Percentiles rank a stretch among this genome's conserved stretches.
Conservation (phyloP, 192 early-diverging fungal species). For the Spizellomyces punctatus region DNA sequence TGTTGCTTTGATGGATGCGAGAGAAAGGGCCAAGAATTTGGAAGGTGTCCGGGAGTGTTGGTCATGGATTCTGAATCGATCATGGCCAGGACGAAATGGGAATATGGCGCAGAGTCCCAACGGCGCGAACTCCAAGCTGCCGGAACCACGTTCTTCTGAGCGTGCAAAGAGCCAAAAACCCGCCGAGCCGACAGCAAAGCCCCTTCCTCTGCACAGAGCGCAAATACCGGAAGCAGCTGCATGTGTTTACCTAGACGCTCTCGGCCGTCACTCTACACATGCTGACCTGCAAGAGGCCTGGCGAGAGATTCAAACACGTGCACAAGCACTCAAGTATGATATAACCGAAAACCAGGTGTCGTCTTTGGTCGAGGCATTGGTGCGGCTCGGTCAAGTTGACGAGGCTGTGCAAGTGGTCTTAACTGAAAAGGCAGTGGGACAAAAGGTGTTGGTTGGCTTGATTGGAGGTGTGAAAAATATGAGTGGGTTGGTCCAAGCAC, state of each 20-base stretch:
- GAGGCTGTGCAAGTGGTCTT: background rate
- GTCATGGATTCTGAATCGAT: no score
- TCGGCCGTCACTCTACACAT: background rate
- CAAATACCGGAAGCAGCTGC: background rate
- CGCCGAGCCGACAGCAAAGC: background rate
- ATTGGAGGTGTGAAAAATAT: background rate
- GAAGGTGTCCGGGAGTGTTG: no score
- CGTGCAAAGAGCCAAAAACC: no score
- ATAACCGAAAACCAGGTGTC: slow-evolving; percentile 2
- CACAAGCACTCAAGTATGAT: background rate
- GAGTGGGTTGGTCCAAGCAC: background rate
- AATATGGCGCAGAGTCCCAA: no score
- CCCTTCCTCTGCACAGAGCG: background rate
- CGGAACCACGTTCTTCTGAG: no score
- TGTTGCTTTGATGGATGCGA: no score
- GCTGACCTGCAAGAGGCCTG: slow-evolving; percentile 6
- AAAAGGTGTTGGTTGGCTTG: background rate
- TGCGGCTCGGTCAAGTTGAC: background rate
- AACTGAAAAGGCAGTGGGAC: background rate
- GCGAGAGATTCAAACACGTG: background rate
- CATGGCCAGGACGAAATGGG: no score
- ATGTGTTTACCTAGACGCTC: background rate
- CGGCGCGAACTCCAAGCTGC: no score
- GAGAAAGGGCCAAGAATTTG: no score
- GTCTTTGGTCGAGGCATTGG: slow-evolving; percentile 10